These are phyloP conservation scores for Podospora pseudoanserina DNA, from an alignment of 495 filamentous ascomycete species.

Conservation along the genomic window DNA sequence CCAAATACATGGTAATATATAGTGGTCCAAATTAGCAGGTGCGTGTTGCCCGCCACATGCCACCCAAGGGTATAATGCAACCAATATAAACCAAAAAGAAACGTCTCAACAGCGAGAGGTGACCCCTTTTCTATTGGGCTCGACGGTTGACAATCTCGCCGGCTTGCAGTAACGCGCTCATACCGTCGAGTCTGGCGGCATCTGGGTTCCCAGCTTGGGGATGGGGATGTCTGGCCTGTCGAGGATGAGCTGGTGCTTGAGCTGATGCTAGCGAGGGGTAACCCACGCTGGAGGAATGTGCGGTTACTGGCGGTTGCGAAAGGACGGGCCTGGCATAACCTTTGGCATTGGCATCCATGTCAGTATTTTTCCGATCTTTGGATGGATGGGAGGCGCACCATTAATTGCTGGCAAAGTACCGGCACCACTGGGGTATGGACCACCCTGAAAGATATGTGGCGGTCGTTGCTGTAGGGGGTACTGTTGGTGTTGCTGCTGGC, in stretches of 20 bases:
- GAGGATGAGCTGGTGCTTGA: background rate
- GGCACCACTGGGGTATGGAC: constrained; percentile 17
- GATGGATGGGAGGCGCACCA: constrained; percentile 14
- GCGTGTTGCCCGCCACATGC: background rate
- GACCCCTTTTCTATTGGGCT: constrained; percentile 12
- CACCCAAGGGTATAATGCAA: background rate
- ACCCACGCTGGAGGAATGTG: background rate
- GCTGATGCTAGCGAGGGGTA: background rate
- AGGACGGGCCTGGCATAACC: constrained; percentile 18
- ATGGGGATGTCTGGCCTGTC: background rate
- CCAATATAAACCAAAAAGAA: background rate
- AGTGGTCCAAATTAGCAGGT: no score
- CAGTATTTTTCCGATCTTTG: constrained; percentile 3
- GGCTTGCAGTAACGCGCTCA: constrained; percentile 52
- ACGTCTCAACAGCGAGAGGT: background rate
- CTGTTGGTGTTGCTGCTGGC: constrained; percentile 19
- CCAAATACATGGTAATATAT: no score
- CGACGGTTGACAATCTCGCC: constrained; percentile 54
- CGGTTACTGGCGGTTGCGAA: constrained; percentile 14
- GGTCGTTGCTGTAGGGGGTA: constrained; percentile 11
- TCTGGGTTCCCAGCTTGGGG: constrained; percentile 18
- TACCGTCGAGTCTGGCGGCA: constrained; percentile 39
- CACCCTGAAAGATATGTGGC: constrained; percentile 8
- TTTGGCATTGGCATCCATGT: constrained; percentile 14
- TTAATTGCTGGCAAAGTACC: constrained; percentile 19